phyloP scores from a whole-genome alignment of 148 eudicot species.

The Persicaria tinctoria region DNA sequence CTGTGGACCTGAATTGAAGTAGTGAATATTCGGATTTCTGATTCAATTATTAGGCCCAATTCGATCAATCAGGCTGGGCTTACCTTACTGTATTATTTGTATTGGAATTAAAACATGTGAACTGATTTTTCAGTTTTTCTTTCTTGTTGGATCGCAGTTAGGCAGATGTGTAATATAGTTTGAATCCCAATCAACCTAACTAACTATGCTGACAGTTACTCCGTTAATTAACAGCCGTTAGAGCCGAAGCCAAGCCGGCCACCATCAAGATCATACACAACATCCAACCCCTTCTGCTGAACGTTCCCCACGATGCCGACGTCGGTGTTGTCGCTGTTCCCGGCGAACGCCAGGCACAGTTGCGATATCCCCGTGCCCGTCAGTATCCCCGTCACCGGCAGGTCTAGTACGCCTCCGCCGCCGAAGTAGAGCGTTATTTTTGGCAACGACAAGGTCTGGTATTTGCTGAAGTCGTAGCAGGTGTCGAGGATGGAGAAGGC shows the following conservation, averaged over 20 bases:
- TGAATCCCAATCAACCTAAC: no score
- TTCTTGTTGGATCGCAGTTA: not conserved
- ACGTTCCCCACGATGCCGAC: slow-evolving; percentile 52
- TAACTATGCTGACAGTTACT: no score
- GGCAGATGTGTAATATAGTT: not conserved
- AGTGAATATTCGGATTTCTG: no score
- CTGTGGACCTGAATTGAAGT: no score
- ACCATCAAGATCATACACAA: slow-evolving; percentile 68
- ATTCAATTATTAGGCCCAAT: no score
- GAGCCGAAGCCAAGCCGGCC: slow-evolving; percentile 61
- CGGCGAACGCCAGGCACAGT: slow-evolving; percentile 67
- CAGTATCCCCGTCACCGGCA: slow-evolving; percentile 34
- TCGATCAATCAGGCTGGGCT: no score
- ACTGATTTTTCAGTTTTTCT: no score
- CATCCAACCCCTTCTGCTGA: slow-evolving; percentile 57
- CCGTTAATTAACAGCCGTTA: slow-evolving; percentile 34
- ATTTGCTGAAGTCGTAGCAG: slow-evolving; percentile 45
- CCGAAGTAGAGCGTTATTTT: slow-evolving; percentile 35
- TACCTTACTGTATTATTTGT: no score
- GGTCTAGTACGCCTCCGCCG: slow-evolving; percentile 33
- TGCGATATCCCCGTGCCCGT: slow-evolving; percentile 14
- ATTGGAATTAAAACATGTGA: no score
- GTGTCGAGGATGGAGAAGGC: slow-evolving; percentile 58
- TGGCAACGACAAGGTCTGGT: slow-evolving; percentile 36
- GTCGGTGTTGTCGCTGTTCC: slow-evolving; percentile 30